These are phyloP conservation scores for Ceratocystis colombiana DNA, from an alignment of 2,329 filamentous ascomycete species.

Conservation along the genomic window DNA sequence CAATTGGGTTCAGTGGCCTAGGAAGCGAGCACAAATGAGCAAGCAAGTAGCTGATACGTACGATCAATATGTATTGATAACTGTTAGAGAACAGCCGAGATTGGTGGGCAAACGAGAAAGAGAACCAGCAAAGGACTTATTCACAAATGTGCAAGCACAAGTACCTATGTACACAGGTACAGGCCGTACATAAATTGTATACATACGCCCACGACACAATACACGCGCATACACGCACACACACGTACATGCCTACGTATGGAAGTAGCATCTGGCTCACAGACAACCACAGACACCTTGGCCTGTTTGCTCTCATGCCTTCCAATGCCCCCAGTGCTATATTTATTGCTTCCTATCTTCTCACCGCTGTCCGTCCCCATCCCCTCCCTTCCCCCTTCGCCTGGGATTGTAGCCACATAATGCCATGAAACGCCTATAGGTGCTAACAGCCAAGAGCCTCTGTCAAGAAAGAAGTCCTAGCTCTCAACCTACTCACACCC, in stretches of 20 bases:
- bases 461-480: too few relatives aligned
- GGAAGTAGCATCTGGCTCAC: not conserved
- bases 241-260: not conserved
- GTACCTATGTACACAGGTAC: not conserved
- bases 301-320: not conserved
- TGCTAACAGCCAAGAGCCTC: not conserved
- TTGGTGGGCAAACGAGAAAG: not conserved
- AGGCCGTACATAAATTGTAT: not conserved
- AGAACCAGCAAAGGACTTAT: not conserved
- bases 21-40: too few relatives aligned
- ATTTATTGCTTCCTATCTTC: not conserved
- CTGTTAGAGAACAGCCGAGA: not conserved
- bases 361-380: conserved; percentile 7
- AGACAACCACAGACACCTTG: not conserved
- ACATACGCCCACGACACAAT: not conserved
- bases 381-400: not conserved
- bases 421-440: conserved; percentile 4
- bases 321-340: not conserved
- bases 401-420: not conserved
- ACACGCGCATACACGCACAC: not conserved
- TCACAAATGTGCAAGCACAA: not conserved
- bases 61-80: not conserved
- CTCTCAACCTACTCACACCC: not conserved
- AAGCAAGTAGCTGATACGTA: too few relatives aligned
- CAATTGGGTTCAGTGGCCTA: not conserved